phyloP scores from a whole-genome alignment of 73 alveolate species.

The Paramecium biaurelia region DNA sequence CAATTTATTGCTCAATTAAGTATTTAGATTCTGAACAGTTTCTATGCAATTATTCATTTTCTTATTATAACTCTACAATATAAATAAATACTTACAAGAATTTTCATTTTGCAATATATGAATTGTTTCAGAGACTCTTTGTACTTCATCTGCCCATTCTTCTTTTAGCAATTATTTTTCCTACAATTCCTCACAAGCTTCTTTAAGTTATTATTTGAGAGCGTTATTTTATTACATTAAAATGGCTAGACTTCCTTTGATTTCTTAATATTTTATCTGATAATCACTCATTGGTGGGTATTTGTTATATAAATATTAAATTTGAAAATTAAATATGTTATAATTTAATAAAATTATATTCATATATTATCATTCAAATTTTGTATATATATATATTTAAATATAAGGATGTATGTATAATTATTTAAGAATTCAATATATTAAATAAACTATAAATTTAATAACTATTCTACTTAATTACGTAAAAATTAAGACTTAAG shows the following conservation, averaged over 20 bases:
- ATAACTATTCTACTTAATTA: no score
- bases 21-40: background rate
- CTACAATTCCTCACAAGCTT: slow-evolving; percentile 29
- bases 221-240: slow-evolving; percentile 34
- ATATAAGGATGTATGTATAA: background rate
- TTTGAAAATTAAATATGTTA: background rate
- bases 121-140: background rate
- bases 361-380: background rate
- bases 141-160: slow-evolving; percentile 20
- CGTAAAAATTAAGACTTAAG: no score
- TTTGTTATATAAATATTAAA: background rate
- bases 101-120: background rate
- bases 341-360: background rate
- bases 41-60: background rate
- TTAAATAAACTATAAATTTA: no score
- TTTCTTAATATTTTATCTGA: slow-evolving; percentile 25
- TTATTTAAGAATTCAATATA: no score
- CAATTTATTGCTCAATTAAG: background rate
- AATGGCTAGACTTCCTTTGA: slow-evolving; percentile 21
- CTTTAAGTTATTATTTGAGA: slow-evolving; percentile 38
- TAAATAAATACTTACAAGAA: background rate
- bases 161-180: background rate
- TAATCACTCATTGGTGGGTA: slow-evolving; percentile 36
- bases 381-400: no score
- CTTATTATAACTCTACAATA: background rate